Evolutionary conservation across 192 early-diverging fungal genomes (phyloP).

Genomic region (Geranomyces variabilis): DNA sequence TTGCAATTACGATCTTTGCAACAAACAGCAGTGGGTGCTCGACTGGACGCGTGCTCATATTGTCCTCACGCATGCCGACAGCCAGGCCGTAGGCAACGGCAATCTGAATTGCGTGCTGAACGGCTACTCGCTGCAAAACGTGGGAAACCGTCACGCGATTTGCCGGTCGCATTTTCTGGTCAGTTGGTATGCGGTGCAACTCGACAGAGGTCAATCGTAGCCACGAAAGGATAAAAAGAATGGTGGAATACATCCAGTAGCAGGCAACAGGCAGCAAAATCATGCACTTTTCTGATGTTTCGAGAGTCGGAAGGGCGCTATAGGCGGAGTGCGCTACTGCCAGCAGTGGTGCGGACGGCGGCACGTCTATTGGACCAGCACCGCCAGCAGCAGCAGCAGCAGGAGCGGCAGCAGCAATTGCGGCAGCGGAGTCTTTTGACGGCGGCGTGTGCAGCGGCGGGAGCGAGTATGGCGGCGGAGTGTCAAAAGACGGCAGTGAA

Average conservation of each 20-base stretch:
- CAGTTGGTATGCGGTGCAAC: constrained; percentile 68
- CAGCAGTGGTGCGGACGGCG: too few relatives aligned
- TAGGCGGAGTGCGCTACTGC: not conserved
- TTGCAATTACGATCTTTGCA: constrained; percentile 41
- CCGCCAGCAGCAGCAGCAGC: too few relatives aligned
- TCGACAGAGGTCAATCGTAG: constrained; percentile 65
- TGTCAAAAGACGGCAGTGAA: too few relatives aligned
- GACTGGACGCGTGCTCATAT: constrained; percentile 33
- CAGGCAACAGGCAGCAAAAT: constrained; percentile 55
- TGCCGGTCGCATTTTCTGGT: constrained; percentile 52
- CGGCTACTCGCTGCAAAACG: constrained; percentile 65
- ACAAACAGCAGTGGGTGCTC: constrained; percentile 37
- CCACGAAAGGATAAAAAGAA: constrained; percentile 66
- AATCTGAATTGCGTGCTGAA: constrained; percentile 73
- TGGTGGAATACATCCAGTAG: constrained; percentile 74
- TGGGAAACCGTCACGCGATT: constrained; percentile 69
- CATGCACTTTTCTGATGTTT: constrained; percentile 36
- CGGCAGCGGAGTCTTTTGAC: too few relatives aligned
- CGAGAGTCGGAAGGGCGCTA: constrained; percentile 19
- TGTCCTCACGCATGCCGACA: constrained; percentile 37
- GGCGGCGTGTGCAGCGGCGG: too few relatives aligned
- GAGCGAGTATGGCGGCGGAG: too few relatives aligned
- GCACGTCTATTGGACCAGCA: too few relatives aligned
- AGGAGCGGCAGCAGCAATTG: too few relatives aligned
- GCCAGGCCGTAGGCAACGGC: constrained; percentile 46